phyloP scores from a whole-genome alignment of 2,329 filamentous ascomycete genomes.

The Aspergillus thermomutatus region DNA sequence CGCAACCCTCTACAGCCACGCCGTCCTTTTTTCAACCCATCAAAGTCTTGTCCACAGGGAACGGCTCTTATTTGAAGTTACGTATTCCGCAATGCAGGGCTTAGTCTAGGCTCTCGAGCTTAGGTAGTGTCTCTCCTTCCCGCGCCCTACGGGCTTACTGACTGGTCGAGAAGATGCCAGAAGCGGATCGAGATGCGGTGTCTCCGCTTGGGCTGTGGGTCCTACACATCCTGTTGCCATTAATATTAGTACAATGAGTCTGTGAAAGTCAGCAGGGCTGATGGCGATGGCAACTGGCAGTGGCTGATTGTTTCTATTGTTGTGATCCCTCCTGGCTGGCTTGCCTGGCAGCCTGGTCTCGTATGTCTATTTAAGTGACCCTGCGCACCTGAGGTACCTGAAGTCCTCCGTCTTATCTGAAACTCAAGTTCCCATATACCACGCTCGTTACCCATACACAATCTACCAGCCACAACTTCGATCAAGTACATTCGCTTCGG shows the following conservation, averaged over 20 bases:
- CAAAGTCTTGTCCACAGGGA: background rate
- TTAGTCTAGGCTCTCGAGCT: background rate
- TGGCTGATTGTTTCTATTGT: background rate
- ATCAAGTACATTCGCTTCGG: conserved; percentile 4
- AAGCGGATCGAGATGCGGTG: background rate
- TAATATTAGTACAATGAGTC: background rate
- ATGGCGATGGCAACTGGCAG: background rate
- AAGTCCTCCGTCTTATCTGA: background rate
- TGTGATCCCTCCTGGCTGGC: background rate
- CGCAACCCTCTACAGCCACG: background rate
- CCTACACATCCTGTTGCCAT: background rate
- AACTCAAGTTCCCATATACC: background rate
- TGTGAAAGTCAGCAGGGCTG: background rate
- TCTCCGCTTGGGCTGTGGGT: background rate
- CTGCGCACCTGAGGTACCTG: background rate
- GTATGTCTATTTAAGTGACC: background rate
- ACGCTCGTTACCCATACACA: background rate
- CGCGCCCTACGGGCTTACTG: background rate
- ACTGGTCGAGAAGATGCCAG: background rate
- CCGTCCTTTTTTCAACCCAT: background rate
- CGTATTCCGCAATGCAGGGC: background rate
- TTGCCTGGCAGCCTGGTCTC: background rate
- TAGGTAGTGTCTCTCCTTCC: background rate
- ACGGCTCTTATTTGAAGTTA: background rate
- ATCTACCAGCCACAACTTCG: conserved; percentile 4